Conservation (phyloP, 1,284 basidiomycete genomes). For the Heterobasidion annosum region DNA sequence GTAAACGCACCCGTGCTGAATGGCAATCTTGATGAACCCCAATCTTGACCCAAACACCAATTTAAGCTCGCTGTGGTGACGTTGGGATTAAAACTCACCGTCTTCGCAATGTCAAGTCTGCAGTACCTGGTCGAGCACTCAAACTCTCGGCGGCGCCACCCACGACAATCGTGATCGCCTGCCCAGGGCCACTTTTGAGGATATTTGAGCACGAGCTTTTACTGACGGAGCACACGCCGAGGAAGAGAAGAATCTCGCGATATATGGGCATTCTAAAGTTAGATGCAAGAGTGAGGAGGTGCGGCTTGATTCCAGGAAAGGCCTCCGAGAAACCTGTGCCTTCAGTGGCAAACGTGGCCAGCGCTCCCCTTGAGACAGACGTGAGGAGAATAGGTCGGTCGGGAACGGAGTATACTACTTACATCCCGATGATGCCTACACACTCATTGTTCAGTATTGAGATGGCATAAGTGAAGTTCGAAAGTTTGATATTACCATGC, state of each 20-base stretch:
- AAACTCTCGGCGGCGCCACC: constrained; percentile 95
- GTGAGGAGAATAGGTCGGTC: neutral
- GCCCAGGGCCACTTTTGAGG: constrained; percentile 61
- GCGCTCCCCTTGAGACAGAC: constrained; percentile 61
- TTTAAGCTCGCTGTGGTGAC: too few relatives aligned
- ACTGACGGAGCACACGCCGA: constrained; percentile 91
- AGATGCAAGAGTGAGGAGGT: constrained; percentile 83
- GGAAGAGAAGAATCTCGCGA: constrained; percentile 78
- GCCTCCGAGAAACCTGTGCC: constrained; percentile 87
- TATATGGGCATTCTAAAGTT: constrained; percentile 95
- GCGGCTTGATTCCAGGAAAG: constrained; percentile 89
- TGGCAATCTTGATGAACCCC: constrained; percentile 96
- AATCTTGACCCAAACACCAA: constrained; percentile 30
- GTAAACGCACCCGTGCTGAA: constrained; percentile 72
- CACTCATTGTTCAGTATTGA: neutral
- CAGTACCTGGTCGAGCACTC: constrained; percentile 90
- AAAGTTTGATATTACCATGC: constrained; percentile 53
- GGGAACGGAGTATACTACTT: constrained; percentile 20
- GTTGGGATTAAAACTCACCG: constrained; percentile 30
- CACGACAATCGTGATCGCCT: constrained; percentile 90
- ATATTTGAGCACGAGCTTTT: constrained; percentile 88
- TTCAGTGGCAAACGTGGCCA: constrained; percentile 92
- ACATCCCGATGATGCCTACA: constrained; percentile 88
- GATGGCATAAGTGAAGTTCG: neutral
- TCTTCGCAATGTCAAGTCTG: constrained; percentile 83